Evolutionary conservation across 768 basidiomycete genomes (phyloP), one percentile per base, ranked within the genome.

Genomic region (Candolleomyces efflorescens): DNA sequence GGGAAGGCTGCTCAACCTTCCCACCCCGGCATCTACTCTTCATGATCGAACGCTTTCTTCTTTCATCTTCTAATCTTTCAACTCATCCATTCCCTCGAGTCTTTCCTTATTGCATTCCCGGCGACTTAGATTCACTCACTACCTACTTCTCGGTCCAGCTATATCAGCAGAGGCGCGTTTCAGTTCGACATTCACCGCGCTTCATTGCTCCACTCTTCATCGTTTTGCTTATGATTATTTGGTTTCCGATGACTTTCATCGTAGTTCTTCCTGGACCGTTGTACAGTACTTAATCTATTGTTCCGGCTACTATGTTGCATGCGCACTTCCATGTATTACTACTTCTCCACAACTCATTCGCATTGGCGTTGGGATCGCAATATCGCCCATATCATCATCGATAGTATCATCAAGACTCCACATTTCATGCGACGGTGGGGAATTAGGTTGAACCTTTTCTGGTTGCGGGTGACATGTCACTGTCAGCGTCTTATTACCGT

Each of bases 151-250:
- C 18, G 41, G 15, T 20, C 41, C 17, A 43, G 23, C 24, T 48
- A 22, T 24, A 20, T 5, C 46, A 48, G 18, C 5, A 7, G 13
- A 6, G 24, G 18, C 46, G 18, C 46, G 2, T 26, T 24, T 48
- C n/a, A 12, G 17, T 51, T 51, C 49, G 49, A 26, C 22, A 15
- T 43, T 38, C 46, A 6, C 47, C n/a, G 36, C 48, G 41, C 48
- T 45, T 47, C 55, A 45, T 20, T 32, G 22, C 17, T 44, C 32
- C 32, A 32, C 6, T 32, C 26, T 32, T 54, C 44, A 26, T 26
- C 46, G 48, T 49, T 52, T 64, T 67, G 22, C 59, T 43, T 64
- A 55, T 71, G 66, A 41, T 67, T 71, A 46, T 61, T 60, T 23
- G 63, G 64, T 23, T 67, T 70, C 44, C 32, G 53, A 6, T 37